These are phyloP conservation scores for Lasiodiplodia theobromae DNA, from an alignment of 2,329 filamentous ascomycete genomes.

Conservation along the genomic window DNA sequence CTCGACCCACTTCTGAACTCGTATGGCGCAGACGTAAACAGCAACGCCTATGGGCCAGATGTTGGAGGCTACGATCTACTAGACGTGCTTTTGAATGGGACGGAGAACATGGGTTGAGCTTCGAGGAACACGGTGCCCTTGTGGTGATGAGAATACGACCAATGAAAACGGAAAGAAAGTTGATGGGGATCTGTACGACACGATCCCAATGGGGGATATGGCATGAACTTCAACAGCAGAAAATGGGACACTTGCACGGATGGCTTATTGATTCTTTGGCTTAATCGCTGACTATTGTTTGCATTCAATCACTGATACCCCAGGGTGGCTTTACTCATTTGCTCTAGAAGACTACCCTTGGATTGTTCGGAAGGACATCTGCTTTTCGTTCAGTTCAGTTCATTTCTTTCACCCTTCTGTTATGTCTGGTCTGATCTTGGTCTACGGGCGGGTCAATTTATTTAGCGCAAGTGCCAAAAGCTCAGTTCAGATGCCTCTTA, in stretches of 20 bases:
- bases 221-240: not conserved
- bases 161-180: not conserved
- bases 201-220: not conserved
- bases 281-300: not conserved
- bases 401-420: not conserved
- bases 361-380: not conserved
- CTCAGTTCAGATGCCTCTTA: not conserved
- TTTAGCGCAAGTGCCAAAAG: not conserved
- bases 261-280: not conserved
- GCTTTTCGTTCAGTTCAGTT: not conserved
- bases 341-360: constrained; percentile 14
- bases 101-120: constrained; percentile 5
- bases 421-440: not conserved
- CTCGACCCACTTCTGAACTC: constrained; percentile 67
- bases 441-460: not conserved
- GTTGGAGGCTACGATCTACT: constrained; percentile 63
- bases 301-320: constrained; percentile 15
- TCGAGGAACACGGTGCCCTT: not conserved
- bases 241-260: not conserved
- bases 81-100: constrained; percentile 52
- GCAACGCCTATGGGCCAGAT: constrained; percentile 68
- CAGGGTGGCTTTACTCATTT: constrained; percentile 22
- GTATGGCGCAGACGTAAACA: constrained; percentile 64
- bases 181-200: not conserved
- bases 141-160: not conserved